These are phyloP conservation scores for Agrostemma githago DNA, from an alignment of 148 eudicot genomes.

Conservation along the genomic window DNA sequence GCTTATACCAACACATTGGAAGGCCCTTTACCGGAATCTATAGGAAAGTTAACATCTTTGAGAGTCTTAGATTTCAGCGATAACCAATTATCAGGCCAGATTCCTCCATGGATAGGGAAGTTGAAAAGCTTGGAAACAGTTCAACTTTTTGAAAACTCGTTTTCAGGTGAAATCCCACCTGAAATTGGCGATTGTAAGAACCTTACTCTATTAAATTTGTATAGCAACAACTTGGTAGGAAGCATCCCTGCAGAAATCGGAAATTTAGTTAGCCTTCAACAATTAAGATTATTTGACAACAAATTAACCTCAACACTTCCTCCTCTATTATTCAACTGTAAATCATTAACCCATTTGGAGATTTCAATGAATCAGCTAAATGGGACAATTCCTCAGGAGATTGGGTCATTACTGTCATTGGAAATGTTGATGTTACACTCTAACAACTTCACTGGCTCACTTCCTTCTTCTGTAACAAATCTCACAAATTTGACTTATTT, in stretches of 20 bases:
- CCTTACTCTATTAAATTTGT: constrained; percentile 41
- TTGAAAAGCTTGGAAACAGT: constrained; percentile 44
- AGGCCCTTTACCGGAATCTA: constrained; percentile 62
- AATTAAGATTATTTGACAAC: constrained; percentile 45
- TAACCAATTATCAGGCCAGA: constrained; percentile 49
- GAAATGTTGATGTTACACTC: constrained; percentile 56
- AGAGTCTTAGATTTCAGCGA: constrained; percentile 46
- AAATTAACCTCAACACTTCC: constrained; percentile 59
- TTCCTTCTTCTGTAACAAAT: constrained; percentile 58
- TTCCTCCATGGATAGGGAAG: constrained; percentile 59
- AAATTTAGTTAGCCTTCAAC: constrained; percentile 41
- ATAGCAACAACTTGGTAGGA: constrained; percentile 50
- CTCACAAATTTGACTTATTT: constrained; percentile 54
- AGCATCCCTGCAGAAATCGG: constrained; percentile 65
- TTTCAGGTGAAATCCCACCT: constrained; percentile 57
- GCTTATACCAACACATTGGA: constrained; percentile 45
- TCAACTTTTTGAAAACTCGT: constrained; percentile 46
- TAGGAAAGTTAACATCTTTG: constrained; percentile 41
- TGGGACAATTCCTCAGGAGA: constrained; percentile 49
- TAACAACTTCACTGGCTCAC: constrained; percentile 55
- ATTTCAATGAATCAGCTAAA: constrained; percentile 57
- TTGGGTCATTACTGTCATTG: constrained; percentile 49
- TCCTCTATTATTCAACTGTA: constrained; percentile 40
- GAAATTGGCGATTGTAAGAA: constrained; percentile 53
- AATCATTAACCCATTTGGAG: constrained; percentile 47